phyloP scores from a whole-genome alignment of 371 early-diverging fungal genomes.

The Scutellospora calospora region DNA sequence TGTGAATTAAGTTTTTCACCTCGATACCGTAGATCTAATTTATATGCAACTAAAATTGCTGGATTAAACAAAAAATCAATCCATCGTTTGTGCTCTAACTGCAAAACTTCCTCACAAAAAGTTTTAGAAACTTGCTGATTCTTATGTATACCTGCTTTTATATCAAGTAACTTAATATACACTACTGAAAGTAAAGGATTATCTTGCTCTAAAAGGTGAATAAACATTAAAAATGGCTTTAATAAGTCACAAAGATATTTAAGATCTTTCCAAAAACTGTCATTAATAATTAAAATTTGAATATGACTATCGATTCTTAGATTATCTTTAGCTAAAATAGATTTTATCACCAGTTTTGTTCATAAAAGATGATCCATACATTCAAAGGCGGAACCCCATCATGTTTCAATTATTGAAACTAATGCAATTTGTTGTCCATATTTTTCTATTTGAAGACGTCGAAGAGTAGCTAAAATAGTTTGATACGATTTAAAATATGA shows the following conservation, averaged over 20 bases:
- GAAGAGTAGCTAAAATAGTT: neutral
- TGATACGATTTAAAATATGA: neutral
- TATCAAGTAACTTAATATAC: neutral
- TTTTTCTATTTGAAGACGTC: too few species aligned
- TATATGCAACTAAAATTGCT: too few species aligned
- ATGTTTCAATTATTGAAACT: neutral
- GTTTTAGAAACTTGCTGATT: neutral
- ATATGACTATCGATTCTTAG: too few species aligned
- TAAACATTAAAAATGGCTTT: neutral
- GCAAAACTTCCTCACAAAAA: neutral
- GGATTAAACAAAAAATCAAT: too few species aligned
- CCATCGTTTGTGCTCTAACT: neutral
- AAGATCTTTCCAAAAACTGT: neutral
- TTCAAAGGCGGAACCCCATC: neutral
- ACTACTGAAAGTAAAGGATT: neutral
- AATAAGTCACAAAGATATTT: neutral
- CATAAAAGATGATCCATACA: neutral
- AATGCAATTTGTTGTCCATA: constrained; percentile 12
- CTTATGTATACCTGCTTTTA: neutral
- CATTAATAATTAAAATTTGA: too few species aligned
- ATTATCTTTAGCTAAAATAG: neutral
- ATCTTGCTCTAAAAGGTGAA: neutral
- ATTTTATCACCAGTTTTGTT: neutral
- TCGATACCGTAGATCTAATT: neutral
- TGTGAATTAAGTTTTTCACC: neutral